phyloP scores from a whole-genome alignment of 1,139 yeast genomes.

The Candida freyschussii region DNA sequence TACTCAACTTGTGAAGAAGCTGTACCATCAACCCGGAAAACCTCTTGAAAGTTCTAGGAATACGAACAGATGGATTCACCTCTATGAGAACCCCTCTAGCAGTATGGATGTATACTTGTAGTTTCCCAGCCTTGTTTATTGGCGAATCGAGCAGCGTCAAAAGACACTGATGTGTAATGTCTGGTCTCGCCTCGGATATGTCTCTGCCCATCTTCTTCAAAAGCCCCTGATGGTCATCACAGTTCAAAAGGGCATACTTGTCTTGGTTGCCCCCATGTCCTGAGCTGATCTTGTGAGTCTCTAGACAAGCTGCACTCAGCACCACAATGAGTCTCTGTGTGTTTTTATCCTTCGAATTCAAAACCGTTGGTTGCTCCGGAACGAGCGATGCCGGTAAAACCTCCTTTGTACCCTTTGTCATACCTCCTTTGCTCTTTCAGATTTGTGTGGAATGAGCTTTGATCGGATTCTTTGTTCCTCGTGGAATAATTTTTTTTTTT shows the following conservation, averaged over 20 bases:
- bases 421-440: no score
- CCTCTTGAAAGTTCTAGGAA: slow-evolving; percentile 96
- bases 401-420: slow-evolving; percentile 25
- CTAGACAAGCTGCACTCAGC: slow-evolving; percentile 89
- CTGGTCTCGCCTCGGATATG: slow-evolving; percentile 97
- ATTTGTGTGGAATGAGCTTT: no score
- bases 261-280: slow-evolving; percentile 75
- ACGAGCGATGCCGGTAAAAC: slow-evolving; percentile 66
- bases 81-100: slow-evolving; percentile 92
- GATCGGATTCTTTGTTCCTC: no score
- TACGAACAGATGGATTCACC: slow-evolving; percentile 93
- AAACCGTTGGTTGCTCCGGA: slow-evolving; percentile 79
- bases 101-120: slow-evolving; percentile 94
- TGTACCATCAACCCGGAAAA: slow-evolving; percentile 98
- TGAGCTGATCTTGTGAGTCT: slow-evolving; percentile 81
- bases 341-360: slow-evolving; percentile 75
- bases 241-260: slow-evolving; percentile 85
- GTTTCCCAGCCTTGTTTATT: slow-evolving; percentile 91
- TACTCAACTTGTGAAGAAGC: slow-evolving; percentile 82
- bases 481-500: no score
- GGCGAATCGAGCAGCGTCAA: slow-evolving; percentile 92
- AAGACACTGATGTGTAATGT: slow-evolving; percentile 93
- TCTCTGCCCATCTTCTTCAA: slow-evolving; percentile 95
- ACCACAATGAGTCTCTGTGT: slow-evolving; percentile 88
- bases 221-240: slow-evolving; percentile 97